Conservation (phyloP, 1,284 basidiomycete species). For the Lignosus rhinocerotis region DNA sequence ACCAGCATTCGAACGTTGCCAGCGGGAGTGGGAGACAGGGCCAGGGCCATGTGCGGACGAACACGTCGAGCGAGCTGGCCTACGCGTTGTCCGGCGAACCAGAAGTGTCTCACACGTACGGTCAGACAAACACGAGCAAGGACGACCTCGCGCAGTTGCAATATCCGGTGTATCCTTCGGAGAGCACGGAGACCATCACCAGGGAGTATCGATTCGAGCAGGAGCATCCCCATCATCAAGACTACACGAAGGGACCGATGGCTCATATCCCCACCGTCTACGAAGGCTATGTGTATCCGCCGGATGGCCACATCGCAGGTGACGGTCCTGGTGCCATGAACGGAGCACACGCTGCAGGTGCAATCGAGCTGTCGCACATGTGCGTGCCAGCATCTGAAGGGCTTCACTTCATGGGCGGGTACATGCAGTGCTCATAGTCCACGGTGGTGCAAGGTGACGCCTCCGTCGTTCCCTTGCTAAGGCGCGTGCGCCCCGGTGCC, state of each 20-base stretch:
- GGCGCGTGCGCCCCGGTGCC: too few relatives aligned
- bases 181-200: background rate
- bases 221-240: conserved; percentile 6
- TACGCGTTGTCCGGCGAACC: conserved; percentile 23
- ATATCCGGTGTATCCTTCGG: conserved; percentile 13
- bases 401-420: conserved; percentile 22
- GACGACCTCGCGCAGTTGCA: conserved; percentile 9
- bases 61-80: conserved; percentile 27
- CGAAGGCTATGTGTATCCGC: conserved; percentile 19
- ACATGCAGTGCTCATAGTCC: conserved; percentile 21
- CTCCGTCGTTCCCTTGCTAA: too few relatives aligned
- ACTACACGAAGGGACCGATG: conserved; percentile 7
- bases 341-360: conserved; percentile 22
- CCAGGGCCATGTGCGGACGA: conserved; percentile 13
- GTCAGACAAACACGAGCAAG: background rate
- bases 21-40: conserved; percentile 4
- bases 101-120: conserved; percentile 2
- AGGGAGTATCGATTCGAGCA: conserved; percentile 6
- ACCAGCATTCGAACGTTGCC: conserved; percentile 1
- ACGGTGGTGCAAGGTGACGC: background rate
- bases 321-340: conserved; percentile 10
- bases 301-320: conserved; percentile 6
- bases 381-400: conserved; percentile 26
- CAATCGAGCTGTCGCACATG: conserved; percentile 27
- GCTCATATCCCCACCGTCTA: conserved; percentile 21